Evolutionary conservation across 495 filamentous ascomycete species (phyloP), one percentile per base, ranked within the genome.

Genomic region (Neurospora pannonica): DNA sequence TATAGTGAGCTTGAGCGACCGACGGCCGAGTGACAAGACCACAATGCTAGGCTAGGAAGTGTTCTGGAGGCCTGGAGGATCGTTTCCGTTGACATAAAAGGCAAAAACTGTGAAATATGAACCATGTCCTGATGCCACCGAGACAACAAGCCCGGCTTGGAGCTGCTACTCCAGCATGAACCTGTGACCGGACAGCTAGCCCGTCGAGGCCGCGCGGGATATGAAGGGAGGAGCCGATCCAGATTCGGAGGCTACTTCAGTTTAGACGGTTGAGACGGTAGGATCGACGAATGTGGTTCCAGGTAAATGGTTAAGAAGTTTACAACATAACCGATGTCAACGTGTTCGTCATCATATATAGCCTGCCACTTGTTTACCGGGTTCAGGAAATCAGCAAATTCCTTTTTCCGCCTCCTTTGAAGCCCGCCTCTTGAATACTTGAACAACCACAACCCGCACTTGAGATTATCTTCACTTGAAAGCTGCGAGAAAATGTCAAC

Each of bases 1-100:
- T 79, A 34, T 62, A 62, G 24, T 31, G 48, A 17, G 48, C 48
- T 31, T 31, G 24, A 62, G 5, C 31, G 13, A 3, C 3, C 5
- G 31, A 8, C 2, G 48, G 5, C 1, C 13, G 13, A 31, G 24
- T 7, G 11, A 31, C 28, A 4, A 62, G 6, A 34, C 5, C 6
- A 62, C 15, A 62, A 62, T 19, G 28, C 24, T 2, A 17, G 28
- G 28, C 6, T 34, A 6, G 7, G 2, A 19, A 19, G 54, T 28
- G 24, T 10, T 36, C 71, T 28, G 40, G 21, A 40, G 34, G 34
- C 60, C 72, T 72, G 73, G 75, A 76, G 28, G 42, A 17, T 43
- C 72, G 46, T 69, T 75, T 74, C 78, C 79, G 75, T 74, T 62
- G 19, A 76, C 73, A 70, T 75, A 74, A 71, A 78, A 73, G 71